Percentiles rank a stretch among this genome's conserved stretches.
Evolutionary conservation across 441 rosid species (phyloP).

Genomic region (Gossypium laxum): DNA sequence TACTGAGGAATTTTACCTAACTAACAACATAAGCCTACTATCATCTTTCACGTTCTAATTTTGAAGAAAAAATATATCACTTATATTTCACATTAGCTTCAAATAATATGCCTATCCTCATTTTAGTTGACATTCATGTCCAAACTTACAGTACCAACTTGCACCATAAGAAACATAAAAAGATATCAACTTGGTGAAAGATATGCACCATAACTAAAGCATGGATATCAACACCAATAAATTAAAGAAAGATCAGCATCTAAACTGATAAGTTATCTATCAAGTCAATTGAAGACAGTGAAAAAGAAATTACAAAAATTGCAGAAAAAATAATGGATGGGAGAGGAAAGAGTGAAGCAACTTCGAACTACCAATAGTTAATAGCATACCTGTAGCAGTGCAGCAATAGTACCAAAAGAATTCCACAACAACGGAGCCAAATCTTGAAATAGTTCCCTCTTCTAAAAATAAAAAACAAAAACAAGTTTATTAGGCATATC

Average conservation of each 20-base stretch:
- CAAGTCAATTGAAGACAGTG: background rate
- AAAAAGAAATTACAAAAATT: background rate
- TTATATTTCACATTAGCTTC: background rate
- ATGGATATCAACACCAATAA: background rate
- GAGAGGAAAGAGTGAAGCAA: background rate
- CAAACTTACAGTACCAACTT: background rate
- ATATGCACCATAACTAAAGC: background rate
- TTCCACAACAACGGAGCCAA: constrained; percentile 44
- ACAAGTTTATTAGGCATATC: constrained; percentile 23
- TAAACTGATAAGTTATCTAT: background rate
- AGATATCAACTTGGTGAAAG: background rate
- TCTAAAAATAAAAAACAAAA: constrained; percentile 25
- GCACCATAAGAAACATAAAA: background rate
- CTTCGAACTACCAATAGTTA: constrained; percentile 14
- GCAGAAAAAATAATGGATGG: background rate
- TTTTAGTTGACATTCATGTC: background rate
- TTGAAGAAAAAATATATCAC: background rate
- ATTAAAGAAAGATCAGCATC: background rate
- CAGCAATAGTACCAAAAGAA: constrained; percentile 45
- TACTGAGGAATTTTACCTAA: background rate
- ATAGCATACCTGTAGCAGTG: constrained; percentile 68
- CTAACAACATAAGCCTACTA: background rate
- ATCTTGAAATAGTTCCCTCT: constrained; percentile 31
- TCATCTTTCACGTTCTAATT: background rate
- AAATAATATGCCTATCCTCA: background rate